Conservation (phyloP, 1,139 yeast genomes). For the Yamadazyma siamensis region DNA sequence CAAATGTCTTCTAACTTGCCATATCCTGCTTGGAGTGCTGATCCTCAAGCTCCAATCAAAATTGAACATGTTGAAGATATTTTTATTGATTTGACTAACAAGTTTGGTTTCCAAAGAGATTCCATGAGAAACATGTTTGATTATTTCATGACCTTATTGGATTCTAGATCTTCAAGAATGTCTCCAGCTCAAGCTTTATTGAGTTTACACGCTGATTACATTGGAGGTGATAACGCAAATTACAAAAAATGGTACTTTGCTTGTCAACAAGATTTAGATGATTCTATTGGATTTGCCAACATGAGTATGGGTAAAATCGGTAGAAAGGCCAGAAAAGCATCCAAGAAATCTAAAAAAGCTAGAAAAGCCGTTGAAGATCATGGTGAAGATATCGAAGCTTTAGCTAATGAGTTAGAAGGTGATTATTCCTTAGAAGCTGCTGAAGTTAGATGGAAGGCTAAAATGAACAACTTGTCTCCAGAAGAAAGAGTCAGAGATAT, state of each 20-base stretch:
- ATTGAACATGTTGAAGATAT: constrained; percentile 90
- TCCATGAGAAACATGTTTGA: constrained; percentile 97
- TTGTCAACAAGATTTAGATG: constrained; percentile 40
- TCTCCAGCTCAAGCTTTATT: constrained; percentile 92
- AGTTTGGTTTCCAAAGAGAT: constrained; percentile 97
- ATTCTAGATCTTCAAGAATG: constrained; percentile 95
- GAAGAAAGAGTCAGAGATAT: constrained; percentile 86
- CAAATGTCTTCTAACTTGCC: constrained; percentile 65
- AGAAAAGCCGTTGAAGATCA: constrained; percentile 51
- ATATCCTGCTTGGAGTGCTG: constrained; percentile 96
- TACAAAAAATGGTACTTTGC: constrained; percentile 46
- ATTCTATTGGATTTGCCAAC: constrained; percentile 43
- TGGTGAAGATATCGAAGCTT: constrained; percentile 47
- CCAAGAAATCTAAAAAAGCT: constrained; percentile 62
- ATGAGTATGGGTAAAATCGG: constrained; percentile 75
- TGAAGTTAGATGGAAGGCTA: constrained; percentile 50
- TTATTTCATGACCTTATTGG: constrained; percentile 88
- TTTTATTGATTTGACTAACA: constrained; percentile 82
- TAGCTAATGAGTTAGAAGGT: constrained; percentile 80
- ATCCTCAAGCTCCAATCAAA: constrained; percentile 73
- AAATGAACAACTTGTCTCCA: constrained; percentile 45
- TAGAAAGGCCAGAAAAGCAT: constrained; percentile 48
- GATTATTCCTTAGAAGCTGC: constrained; percentile 64
- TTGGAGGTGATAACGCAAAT: constrained; percentile 45
- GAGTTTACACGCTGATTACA: constrained; percentile 93